These are phyloP conservation scores for Moelleriella libera DNA, from an alignment of 2,329 filamentous ascomycete genomes.

Conservation along the genomic window DNA sequence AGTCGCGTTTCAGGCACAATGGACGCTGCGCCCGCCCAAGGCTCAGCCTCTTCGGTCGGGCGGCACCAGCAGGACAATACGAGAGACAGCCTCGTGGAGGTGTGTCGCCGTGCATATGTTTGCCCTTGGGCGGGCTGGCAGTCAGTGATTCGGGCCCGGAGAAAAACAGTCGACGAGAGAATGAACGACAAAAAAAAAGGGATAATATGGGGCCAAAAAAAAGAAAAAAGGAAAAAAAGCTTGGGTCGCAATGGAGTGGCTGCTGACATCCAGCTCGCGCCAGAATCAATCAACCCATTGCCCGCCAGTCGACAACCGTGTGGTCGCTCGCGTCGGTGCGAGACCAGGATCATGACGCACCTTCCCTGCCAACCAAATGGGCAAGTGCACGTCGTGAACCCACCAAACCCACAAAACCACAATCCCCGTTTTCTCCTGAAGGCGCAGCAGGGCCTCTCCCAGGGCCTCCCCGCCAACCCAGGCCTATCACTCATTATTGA, in stretches of 20 bases:
- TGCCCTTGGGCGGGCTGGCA: too few relatives aligned
- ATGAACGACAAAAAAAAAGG: too few relatives aligned
- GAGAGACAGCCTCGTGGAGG: too few relatives aligned
- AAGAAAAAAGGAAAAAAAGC: neutral
- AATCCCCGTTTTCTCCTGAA: neutral
- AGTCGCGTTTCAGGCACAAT: neutral
- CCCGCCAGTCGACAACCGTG: neutral
- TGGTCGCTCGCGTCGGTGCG: neutral
- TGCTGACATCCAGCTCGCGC: too few relatives aligned
- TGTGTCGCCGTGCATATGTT: too few relatives aligned
- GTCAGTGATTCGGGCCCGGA: too few relatives aligned
- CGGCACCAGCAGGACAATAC: too few relatives aligned
- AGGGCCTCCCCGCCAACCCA: neutral
- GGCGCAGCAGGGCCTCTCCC: neutral
- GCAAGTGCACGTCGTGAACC: neutral
- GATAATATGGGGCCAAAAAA: neutral
- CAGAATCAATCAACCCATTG: neutral
- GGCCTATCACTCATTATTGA: neutral
- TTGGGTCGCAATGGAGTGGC: too few relatives aligned
- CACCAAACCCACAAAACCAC: neutral
- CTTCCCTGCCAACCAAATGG: neutral
- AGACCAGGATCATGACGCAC: neutral
- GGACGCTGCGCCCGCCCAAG: neutral
- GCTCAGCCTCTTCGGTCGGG: too few relatives aligned
- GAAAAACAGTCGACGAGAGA: too few relatives aligned